Conservation (phyloP, 1,284 basidiomycete genomes). For the Phellinidium pouzarii region DNA sequence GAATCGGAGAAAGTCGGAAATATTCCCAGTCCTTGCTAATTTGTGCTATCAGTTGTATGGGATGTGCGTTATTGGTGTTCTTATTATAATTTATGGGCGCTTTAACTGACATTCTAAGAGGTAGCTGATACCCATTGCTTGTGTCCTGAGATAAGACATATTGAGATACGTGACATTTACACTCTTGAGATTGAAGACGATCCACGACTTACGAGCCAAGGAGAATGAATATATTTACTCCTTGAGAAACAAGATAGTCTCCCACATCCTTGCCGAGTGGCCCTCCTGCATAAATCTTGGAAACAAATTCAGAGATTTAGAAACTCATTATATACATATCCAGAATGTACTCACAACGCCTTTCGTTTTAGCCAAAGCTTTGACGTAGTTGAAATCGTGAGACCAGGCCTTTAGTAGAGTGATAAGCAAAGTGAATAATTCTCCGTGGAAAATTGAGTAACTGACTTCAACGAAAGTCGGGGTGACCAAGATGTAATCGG, state of each 20-base stretch:
- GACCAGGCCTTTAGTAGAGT: slow-evolving; percentile 13
- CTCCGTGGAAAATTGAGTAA: neutral
- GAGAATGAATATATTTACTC: slow-evolving; percentile 18
- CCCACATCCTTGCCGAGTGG: slow-evolving; percentile 26
- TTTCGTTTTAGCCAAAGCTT: slow-evolving; percentile 5
- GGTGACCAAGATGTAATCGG: slow-evolving; percentile 5
- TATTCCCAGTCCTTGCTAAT: slow-evolving; percentile 14
- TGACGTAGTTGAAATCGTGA: neutral
- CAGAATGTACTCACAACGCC: slow-evolving; percentile 4
- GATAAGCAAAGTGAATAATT: neutral
- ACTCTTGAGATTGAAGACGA: neutral
- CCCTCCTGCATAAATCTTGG: slow-evolving; percentile 28
- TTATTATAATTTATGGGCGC: neutral
- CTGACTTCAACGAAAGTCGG: slow-evolving; percentile 17
- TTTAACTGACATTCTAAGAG: slow-evolving; percentile 3
- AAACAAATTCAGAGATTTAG: neutral
- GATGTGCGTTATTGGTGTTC: neutral
- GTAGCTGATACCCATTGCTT: slow-evolving; percentile 1
- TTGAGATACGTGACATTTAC: neutral
- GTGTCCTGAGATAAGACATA: slow-evolving; percentile 9
- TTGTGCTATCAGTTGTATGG: neutral
- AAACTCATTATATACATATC: neutral
- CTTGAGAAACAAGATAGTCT: slow-evolving; percentile 22
- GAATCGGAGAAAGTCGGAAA: neutral
- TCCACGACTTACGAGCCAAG: slow-evolving; percentile 11